Evolutionary conservation across 2,329 filamentous ascomycete genomes (phyloP).

Genomic region (Botrytis tulipae): DNA sequence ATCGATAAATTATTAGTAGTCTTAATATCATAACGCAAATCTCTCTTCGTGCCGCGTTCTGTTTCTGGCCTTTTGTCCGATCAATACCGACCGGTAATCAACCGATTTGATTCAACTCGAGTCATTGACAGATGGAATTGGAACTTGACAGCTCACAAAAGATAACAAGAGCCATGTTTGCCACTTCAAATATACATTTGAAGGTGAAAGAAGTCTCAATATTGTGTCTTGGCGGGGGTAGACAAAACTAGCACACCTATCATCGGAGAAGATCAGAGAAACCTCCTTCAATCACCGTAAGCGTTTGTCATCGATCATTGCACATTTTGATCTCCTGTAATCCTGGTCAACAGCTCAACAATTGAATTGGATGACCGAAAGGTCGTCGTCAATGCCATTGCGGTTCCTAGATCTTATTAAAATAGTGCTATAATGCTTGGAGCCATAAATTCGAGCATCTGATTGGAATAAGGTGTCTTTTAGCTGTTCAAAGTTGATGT

Average conservation of each 20-base stretch:
- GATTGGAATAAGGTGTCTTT: neutral
- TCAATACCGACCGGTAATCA: no score
- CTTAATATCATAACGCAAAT: no score
- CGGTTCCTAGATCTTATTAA: neutral
- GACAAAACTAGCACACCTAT: neutral
- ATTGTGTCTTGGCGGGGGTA: rapidly evolving
- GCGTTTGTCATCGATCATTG: neutral
- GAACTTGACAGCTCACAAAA: no score
- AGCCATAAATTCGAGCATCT: neutral
- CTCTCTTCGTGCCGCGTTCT: no score
- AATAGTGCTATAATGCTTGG: neutral
- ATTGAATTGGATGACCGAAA: neutral
- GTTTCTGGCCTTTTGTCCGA: no score
- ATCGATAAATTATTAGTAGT: no score
- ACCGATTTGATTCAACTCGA: no score
- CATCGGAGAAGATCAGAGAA: neutral
- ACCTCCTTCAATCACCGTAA: neutral
- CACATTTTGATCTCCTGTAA: neutral
- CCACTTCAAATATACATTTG: no score
- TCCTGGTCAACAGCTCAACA: neutral
- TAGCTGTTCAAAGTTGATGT: neutral
- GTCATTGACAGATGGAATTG: no score
- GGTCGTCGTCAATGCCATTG: neutral
- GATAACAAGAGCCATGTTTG: no score
- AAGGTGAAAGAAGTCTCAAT: no score